These are phyloP conservation scores for Fraxinus angustifolia DNA, from an alignment of 305 asterid genomes.

Conservation along the genomic window DNA sequence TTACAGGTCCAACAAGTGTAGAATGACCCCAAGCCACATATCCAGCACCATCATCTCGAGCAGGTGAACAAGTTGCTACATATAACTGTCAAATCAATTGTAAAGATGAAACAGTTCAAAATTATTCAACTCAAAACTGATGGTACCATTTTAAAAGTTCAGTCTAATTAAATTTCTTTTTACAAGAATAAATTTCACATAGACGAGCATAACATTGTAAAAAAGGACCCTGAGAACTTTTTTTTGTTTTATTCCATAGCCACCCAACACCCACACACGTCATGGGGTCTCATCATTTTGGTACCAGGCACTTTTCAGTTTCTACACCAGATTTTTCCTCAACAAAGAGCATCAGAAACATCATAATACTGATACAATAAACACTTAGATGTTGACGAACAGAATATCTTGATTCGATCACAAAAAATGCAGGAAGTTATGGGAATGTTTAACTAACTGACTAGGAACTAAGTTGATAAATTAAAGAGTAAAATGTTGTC, in stretches of 20 bases:
- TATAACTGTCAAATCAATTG: conserved; percentile 48
- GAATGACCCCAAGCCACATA: conserved; percentile 97
- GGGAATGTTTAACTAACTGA: neutral
- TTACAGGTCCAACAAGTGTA: conserved; percentile 83
- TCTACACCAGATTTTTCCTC: neutral
- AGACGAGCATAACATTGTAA: neutral
- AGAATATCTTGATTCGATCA: neutral
- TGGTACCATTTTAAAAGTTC: neutral
- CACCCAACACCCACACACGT: neutral
- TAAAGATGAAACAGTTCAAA: conserved; percentile 10
- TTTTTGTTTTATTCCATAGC: neutral
- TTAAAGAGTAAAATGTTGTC: neutral
- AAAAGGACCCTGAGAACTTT: neutral
- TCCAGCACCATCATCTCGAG: conserved; percentile 77
- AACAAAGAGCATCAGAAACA: neutral
- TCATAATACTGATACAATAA: neutral
- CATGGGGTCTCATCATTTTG: neutral
- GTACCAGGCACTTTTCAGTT: neutral
- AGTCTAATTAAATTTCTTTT: neutral
- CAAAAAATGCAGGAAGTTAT: neutral
- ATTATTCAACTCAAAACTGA: neutral
- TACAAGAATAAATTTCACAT: neutral
- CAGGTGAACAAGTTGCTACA: conserved; percentile 94
- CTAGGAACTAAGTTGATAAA: neutral
- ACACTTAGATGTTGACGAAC: neutral